These are phyloP conservation scores for Hemerocallis citrina DNA, from an alignment of 106 monocot genomes.

Conservation along the genomic window DNA sequence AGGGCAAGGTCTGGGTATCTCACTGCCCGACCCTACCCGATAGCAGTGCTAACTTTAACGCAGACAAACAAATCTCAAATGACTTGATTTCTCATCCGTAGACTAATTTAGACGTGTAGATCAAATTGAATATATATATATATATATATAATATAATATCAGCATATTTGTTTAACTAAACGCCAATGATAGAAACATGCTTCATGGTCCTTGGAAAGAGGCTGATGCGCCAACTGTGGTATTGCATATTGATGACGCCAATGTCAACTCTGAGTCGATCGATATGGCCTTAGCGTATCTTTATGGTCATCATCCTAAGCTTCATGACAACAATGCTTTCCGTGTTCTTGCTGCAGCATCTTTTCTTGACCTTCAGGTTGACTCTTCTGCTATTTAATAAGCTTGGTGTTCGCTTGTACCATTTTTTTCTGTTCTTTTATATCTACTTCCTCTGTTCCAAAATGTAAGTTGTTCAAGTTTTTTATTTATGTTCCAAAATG, in stretches of 20 bases:
- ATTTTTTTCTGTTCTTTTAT: neutral
- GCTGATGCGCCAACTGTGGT: slow-evolving; percentile 65
- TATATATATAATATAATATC: too few relatives aligned
- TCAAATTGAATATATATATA: too few relatives aligned
- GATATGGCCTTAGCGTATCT: slow-evolving; percentile 68
- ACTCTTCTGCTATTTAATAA: neutral
- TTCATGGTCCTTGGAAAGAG: slow-evolving; percentile 99
- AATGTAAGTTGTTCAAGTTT: too few relatives aligned
- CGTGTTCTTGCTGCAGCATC: slow-evolving; percentile 93
- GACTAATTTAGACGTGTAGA: too few relatives aligned
- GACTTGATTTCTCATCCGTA: too few relatives aligned
- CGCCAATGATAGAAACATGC: slow-evolving; percentile 68
- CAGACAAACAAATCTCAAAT: too few relatives aligned
- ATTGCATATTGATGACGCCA: slow-evolving; percentile 78
- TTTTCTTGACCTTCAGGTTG: slow-evolving; percentile 98
- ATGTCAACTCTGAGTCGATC: slow-evolving; percentile 87
- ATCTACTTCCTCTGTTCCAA: too few relatives aligned
- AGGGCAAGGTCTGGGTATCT: too few relatives aligned
- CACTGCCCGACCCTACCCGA: too few relatives aligned
- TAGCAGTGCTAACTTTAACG: too few relatives aligned
- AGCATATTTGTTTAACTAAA: slow-evolving; percentile 6
- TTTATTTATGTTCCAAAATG: too few relatives aligned
- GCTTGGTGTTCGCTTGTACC: too few relatives aligned
- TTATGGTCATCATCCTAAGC: slow-evolving; percentile 91
- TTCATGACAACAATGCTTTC: slow-evolving; percentile 86